These are phyloP conservation scores for Globisporangium middletonii DNA, from an alignment of 352 stramenopile species.

Conservation along the genomic window DNA sequence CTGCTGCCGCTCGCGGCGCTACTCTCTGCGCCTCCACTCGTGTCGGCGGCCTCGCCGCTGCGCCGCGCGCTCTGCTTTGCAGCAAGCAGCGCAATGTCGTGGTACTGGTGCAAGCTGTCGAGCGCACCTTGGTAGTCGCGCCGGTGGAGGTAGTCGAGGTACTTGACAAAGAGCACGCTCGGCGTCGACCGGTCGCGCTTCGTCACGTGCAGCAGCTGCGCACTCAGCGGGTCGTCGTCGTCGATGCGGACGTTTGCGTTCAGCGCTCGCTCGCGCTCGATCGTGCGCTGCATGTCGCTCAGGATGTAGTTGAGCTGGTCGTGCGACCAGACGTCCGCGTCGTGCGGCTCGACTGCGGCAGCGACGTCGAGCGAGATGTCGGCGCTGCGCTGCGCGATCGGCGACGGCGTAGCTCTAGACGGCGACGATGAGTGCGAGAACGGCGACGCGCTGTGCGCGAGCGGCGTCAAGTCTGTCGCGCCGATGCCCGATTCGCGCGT, in stretches of 20 bases:
- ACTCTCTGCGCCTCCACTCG: neutral
- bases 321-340: constrained; percentile 35
- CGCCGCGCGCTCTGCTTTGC: constrained; percentile 1
- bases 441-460: neutral
- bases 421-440: constrained; percentile 1
- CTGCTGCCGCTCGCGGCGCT: neutral
- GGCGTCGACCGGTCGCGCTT: constrained; percentile 22
- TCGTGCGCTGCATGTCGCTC: constrained; percentile 31
- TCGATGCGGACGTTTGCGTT: constrained; percentile 2
- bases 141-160: constrained; percentile 75
- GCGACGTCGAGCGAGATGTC: neutral
- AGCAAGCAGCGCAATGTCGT: constrained; percentile 85
- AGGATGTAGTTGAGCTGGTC: constrained; percentile 59
- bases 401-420: no score
- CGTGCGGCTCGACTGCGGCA: constrained; percentile 13
- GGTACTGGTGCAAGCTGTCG: constrained; percentile 91
- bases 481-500: neutral
- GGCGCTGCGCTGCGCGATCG: neutral
- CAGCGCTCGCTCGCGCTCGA: constrained; percentile 12
- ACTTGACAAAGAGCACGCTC: constrained; percentile 79
- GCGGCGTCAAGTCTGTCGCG: constrained; percentile 2
- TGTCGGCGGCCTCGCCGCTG: neutral
- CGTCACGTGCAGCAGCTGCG: neutral
- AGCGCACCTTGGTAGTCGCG: constrained; percentile 84
- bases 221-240: constrained; percentile 4